Evolutionary conservation across 176 grass and related monocot genomes (phyloP), one percentile per base, ranked within the genome.

Genomic region (Themeda triandra): DNA sequence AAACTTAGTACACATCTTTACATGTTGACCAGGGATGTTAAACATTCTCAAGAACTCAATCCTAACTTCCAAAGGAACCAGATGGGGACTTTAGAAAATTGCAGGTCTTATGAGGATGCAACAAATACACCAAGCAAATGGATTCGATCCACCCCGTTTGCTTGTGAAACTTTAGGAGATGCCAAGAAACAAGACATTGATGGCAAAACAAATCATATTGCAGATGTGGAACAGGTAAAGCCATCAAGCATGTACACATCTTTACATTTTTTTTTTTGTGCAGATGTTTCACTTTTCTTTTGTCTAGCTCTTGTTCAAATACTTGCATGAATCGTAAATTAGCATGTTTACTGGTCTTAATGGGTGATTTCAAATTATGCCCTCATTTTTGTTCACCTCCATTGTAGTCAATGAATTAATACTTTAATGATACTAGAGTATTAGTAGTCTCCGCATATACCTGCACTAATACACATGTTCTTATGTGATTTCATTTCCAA

Each of bases 61-160:
- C 40, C 75, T 64, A 78, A 85, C 76, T 72, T 44, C 65, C 19
- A 88, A 85, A 86, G 58, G 68, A 85, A 56, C 73, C 75, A 75
- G 73, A 88, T 35, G 75, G 75, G 70, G 58, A 80, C 28, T 64
- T 70, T 72, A 79, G 83, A 93, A 44, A 88, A 71, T 67, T 86
- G 83, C 60, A 86, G 23, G 33, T n/a, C 78, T 85, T 64, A 45
- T 62, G 72, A 51, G 32, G 48, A 85, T 66, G 66, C 66, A 53
- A 63, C 69, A 80, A 44, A 60, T 59, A 54, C 69, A 5, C 74
- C 73, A 66, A 81, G 56, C 76, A 81, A 79, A 76, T 49, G 79
- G 23, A 53, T 71, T 72, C 76, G 25, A 29, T 28, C 70, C 24
- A 46, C 27, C 40, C 24, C 32, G 33, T 48, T 66, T 73, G 71